These are phyloP conservation scores for Globisporangium lucens DNA, from an alignment of 352 stramenopile species.

Conservation along the genomic window DNA sequence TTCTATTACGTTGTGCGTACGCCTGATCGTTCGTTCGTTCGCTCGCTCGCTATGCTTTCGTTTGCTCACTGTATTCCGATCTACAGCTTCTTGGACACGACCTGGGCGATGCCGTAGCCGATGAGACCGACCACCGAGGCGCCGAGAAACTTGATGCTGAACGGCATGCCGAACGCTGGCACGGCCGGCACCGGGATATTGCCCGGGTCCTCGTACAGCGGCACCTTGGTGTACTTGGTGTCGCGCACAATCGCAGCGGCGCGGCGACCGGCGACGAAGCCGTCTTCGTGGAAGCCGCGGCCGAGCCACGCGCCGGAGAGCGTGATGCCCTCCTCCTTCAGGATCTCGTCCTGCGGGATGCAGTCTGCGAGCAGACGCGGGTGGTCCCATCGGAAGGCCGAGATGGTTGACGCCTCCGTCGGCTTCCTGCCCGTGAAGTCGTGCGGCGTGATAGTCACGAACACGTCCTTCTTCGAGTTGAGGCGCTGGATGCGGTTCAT, in stretches of 20 bases:
- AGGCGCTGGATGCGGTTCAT: conserved; percentile 89
- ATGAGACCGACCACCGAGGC: conserved; percentile 50
- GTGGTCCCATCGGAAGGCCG: conserved; percentile 84
- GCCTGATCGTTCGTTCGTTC: not conserved
- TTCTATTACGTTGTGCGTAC: not conserved
- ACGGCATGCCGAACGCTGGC: conserved; percentile 67
- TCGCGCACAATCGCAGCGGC: conserved; percentile 78
- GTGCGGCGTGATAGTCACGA: conserved; percentile 82
- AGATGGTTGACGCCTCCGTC: conserved; percentile 47
- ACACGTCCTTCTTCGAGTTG: conserved; percentile 83
- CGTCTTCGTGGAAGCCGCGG: conserved; percentile 85
- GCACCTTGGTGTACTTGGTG: conserved; percentile 63
- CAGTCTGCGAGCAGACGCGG: conserved; percentile 79
- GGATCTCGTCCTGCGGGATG: conserved; percentile 83
- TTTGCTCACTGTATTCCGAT: conserved; percentile 9
- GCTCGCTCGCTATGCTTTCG: not conserved
- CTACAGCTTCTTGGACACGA: conserved; percentile 44
- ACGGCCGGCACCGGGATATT: conserved; percentile 74
- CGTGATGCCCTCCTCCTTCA: conserved; percentile 80
- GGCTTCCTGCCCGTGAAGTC: conserved; percentile 68
- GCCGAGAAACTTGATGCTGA: conserved; percentile 60
- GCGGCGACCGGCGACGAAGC: conserved; percentile 79
- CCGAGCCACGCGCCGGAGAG: conserved; percentile 81
- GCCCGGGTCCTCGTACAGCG: conserved; percentile 79
- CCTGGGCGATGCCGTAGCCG: conserved; percentile 60